Conservation (phyloP, 768 basidiomycete genomes). For the Pilatotrama ljubarskyi region DNA sequence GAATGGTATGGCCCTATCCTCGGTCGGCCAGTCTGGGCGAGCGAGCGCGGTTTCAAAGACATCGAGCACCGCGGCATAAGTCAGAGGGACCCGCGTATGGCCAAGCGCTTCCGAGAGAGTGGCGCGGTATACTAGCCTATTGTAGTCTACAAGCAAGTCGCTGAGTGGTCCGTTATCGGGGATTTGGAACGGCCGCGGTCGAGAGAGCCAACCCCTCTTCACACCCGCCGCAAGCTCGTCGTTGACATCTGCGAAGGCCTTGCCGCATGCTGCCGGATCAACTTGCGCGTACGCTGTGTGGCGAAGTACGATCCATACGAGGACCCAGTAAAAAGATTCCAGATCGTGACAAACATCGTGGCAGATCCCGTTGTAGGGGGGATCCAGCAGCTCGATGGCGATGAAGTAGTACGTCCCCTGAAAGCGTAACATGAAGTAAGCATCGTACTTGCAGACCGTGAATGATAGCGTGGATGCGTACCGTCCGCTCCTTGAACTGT, state of each 20-base stretch:
- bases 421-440: neutral
- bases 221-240: too few species aligned
- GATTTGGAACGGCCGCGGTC: too few species aligned
- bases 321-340: conserved; percentile 18
- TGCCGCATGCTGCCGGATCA: too few species aligned
- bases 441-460: too few species aligned
- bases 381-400: neutral
- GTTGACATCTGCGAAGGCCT: too few species aligned
- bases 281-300: neutral
- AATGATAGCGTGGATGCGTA: neutral
- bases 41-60: neutral
- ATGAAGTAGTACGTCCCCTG: conserved; percentile 8
- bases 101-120: too few species aligned
- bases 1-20: neutral
- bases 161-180: too few species aligned
- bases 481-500: neutral
- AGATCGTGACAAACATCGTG: conserved; percentile 14
- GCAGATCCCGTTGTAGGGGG: neutral
- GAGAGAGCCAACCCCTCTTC: too few species aligned
- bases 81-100: neutral
- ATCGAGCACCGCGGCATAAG: neutral
- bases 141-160: too few species aligned
- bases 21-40: neutral
- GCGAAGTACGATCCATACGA: conserved; percentile 9
- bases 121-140: too few species aligned